A percentile compares a stretch with the other conserved stretches of the same genome.
These are phyloP conservation scores for Penicillium coffeae DNA, from an alignment of 495 filamentous ascomycete species.

Conservation along the genomic window DNA sequence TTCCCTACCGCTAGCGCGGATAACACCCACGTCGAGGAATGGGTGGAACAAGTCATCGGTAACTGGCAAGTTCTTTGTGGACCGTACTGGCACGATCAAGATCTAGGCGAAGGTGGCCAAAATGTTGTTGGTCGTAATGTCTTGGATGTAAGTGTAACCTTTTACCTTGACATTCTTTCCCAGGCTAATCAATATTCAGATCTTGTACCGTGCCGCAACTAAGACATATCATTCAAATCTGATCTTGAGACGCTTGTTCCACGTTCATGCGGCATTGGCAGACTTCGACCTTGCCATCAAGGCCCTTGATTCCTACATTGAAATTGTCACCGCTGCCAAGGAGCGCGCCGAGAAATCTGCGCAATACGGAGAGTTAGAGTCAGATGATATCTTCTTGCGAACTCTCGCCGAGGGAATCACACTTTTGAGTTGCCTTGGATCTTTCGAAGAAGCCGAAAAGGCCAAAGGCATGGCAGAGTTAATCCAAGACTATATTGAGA, in stretches of 20 bases:
- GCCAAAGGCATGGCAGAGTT: slow-evolving; percentile 61
- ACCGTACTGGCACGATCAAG: slow-evolving; percentile 66
- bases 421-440: slow-evolving; percentile 78
- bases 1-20: slow-evolving; percentile 80
- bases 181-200: slow-evolving; percentile 33
- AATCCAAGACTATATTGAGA: slow-evolving; percentile 62
- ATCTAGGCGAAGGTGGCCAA: slow-evolving; percentile 75
- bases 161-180: background rate
- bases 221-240: slow-evolving; percentile 92
- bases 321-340: slow-evolving; percentile 77
- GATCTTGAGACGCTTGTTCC: slow-evolving; percentile 82
- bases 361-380: slow-evolving; percentile 71
- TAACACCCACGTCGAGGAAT: slow-evolving; percentile 73
- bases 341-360: slow-evolving; percentile 75
- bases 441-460: slow-evolving; percentile 68
- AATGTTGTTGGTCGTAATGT: slow-evolving; percentile 65
- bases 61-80: slow-evolving; percentile 85
- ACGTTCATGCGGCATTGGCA: slow-evolving; percentile 75
- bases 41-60: slow-evolving; percentile 70
- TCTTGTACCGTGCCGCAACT: slow-evolving; percentile 80
- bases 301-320: slow-evolving; percentile 84
- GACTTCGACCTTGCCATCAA: slow-evolving; percentile 86
- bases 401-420: slow-evolving; percentile 75
- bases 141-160: slow-evolving; percentile 55
- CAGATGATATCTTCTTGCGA: slow-evolving; percentile 66